A percentile compares a stretch with the other conserved stretches of the same genome.
Evolutionary conservation across 2,329 filamentous ascomycete species (phyloP).

Genomic region (Thyridium curvatum): DNA sequence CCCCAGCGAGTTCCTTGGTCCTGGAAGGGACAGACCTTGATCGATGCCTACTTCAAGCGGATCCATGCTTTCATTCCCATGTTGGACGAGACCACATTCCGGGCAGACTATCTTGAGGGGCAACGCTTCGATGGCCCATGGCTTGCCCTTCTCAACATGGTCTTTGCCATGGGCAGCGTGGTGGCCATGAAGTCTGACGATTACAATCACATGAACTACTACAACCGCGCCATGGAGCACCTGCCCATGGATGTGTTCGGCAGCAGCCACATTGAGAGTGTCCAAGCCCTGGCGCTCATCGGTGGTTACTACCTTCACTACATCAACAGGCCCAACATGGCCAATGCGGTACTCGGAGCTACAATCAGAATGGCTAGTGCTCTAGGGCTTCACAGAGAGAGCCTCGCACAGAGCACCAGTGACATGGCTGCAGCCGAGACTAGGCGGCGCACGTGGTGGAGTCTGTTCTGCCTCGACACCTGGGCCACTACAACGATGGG

Average conservation of each 20-base stretch:
- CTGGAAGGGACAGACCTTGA: conserved; percentile 60
- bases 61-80: conserved; percentile 68
- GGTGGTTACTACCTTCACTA: conserved; percentile 76
- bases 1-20: conserved; percentile 48
- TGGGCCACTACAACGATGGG: conserved; percentile 69
- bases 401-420: conserved; percentile 32
- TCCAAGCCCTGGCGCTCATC: conserved; percentile 65
- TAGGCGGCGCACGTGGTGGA: conserved; percentile 68
- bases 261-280: conserved; percentile 64
- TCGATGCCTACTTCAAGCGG: conserved; percentile 71
- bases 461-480: conserved; percentile 65
- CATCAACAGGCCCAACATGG: conserved; percentile 70
- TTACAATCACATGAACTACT: conserved; percentile 63
- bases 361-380: conserved; percentile 70
- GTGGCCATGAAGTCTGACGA: conserved; percentile 60
- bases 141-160: conserved; percentile 69
- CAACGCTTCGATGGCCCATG: conserved; percentile 62
- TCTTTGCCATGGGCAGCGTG: conserved; percentile 70
- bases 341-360: conserved; percentile 65
- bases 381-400: conserved; percentile 64
- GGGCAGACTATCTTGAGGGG: conserved; percentile 56
- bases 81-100: conserved; percentile 66
- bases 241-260: conserved; percentile 62
- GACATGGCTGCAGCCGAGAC: conserved; percentile 52
- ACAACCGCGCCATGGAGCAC: conserved; percentile 60